Conservation (phyloP, 192 early-diverging fungal genomes). For the Chytriomyces confervae region DNA sequence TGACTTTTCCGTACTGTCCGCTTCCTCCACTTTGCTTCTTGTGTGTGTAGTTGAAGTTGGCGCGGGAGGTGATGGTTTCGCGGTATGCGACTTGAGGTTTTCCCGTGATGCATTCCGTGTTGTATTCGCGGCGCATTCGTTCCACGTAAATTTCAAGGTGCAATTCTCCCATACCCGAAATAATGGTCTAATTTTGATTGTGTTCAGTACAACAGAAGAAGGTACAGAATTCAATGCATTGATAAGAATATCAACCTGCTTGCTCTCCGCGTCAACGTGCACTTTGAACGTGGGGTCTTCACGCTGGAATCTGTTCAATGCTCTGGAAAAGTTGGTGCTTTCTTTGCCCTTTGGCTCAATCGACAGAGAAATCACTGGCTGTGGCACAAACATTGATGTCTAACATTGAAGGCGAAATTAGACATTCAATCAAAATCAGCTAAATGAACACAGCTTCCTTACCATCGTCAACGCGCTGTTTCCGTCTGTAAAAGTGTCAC, state of each 20-base stretch:
- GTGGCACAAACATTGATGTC: constrained; percentile 97
- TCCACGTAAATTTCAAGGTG: constrained; percentile 98
- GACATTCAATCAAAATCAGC: not conserved
- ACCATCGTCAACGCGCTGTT: constrained; percentile 80
- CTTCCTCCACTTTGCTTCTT: constrained; percentile 98
- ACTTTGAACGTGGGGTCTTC: constrained; percentile 92
- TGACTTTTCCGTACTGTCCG: constrained; percentile 93
- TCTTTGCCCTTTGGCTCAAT: constrained; percentile 92
- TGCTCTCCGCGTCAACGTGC: constrained; percentile 84
- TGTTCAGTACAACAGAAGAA: too few relatives aligned
- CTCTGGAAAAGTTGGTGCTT: constrained; percentile 76
- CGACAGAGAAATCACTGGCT: constrained; percentile 85
- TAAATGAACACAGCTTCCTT: constrained; percentile 4
- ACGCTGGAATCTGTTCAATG: constrained; percentile 72
- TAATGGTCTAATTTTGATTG: constrained; percentile 73
- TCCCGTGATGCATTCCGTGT: constrained; percentile 91
- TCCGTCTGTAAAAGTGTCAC: constrained; percentile 97
- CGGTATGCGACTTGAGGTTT: constrained; percentile 99
- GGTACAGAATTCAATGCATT: constrained; percentile 51
- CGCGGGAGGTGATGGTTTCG: constrained; percentile 79
- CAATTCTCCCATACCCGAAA: constrained; percentile 96
- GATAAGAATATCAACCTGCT: constrained; percentile 63
- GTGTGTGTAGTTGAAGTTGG: constrained; percentile 94
- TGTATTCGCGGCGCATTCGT: constrained; percentile 98
- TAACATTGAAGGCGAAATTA: constrained; percentile 24